Percentiles rank a stretch among this genome's conserved stretches.
These are phyloP conservation scores for Aspergillus persii DNA, from an alignment of 2,329 filamentous ascomycete species.

Conservation along the genomic window DNA sequence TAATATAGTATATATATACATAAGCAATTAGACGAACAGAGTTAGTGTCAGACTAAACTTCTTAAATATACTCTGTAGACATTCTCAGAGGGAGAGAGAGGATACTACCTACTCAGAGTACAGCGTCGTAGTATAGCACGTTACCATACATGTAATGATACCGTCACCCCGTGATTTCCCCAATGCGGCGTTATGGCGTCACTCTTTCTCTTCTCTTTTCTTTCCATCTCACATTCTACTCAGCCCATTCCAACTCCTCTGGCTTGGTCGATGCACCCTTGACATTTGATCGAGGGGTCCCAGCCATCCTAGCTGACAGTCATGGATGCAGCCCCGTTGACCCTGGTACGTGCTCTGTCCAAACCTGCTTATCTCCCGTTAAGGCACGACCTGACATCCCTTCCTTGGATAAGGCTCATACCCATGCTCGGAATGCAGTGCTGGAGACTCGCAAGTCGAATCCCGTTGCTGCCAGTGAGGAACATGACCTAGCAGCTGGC, in stretches of 20 bases:
- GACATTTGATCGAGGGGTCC: neutral
- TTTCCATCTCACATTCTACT: neutral
- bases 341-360: conserved; percentile 50
- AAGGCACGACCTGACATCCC: conserved; percentile 3
- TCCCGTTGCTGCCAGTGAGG: conserved; percentile 77
- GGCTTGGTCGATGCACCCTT: neutral
- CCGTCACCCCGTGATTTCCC: conserved; percentile 1
- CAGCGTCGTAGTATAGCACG: too few species aligned
- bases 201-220: neutral
- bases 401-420: conserved; percentile 64
- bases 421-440: conserved; percentile 82
- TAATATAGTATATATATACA: too few species aligned
- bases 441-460: conserved; percentile 66
- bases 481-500: conserved; percentile 82
- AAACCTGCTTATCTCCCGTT: neutral
- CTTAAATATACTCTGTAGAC: too few species aligned
- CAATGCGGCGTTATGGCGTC: conserved; percentile 1
- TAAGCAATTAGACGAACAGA: too few species aligned
- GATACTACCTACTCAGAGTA: too few species aligned
- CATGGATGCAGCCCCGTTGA: conserved; percentile 71
- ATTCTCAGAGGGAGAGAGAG: too few species aligned
- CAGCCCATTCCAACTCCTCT: neutral
- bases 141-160: conserved; percentile 3
- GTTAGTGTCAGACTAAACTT: too few species aligned
- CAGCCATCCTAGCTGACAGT: neutral